Percentiles rank a stretch among this genome's conserved stretches.
Conservation (phyloP, 176 grass and related monocot genomes). For the Cenchrus fungigraminus region DNA sequence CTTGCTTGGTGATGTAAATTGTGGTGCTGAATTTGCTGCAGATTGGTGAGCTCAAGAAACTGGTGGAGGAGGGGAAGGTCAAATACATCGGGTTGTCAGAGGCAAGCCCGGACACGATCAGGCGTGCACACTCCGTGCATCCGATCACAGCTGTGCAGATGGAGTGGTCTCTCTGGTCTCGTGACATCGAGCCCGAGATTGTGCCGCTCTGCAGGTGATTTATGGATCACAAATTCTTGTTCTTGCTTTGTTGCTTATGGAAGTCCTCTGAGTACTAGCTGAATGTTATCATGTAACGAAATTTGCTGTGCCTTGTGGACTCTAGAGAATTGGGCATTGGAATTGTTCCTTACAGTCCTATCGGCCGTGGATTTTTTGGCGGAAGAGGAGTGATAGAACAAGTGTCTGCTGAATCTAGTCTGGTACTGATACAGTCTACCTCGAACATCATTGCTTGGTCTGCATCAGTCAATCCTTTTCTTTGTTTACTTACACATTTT, state of each 20-base stretch:
- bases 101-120: conserved; percentile 75
- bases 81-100: conserved; percentile 82
- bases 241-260: neutral
- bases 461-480: neutral
- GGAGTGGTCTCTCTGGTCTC: conserved; percentile 91
- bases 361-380: conserved; percentile 70
- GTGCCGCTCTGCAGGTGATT: conserved; percentile 81
- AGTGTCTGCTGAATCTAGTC: conserved; percentile 53
- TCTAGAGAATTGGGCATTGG: conserved; percentile 78
- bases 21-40: neutral
- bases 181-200: conserved; percentile 79
- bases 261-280: neutral
- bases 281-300: neutral
- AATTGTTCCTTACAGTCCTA: conserved; percentile 85
- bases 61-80: conserved; percentile 83
- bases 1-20: neutral
- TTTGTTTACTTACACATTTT: neutral
- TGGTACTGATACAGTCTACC: conserved; percentile 50
- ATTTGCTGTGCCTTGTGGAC: neutral
- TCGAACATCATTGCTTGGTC: neutral
- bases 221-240: neutral
- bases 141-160: conserved; percentile 77
- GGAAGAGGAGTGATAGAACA: conserved; percentile 63
- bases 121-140: conserved; percentile 74
- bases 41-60: conserved; percentile 81